Evolutionary conservation across 805 yeast species (phyloP).

Genomic region (Saccharomycopsis schoenii): DNA sequence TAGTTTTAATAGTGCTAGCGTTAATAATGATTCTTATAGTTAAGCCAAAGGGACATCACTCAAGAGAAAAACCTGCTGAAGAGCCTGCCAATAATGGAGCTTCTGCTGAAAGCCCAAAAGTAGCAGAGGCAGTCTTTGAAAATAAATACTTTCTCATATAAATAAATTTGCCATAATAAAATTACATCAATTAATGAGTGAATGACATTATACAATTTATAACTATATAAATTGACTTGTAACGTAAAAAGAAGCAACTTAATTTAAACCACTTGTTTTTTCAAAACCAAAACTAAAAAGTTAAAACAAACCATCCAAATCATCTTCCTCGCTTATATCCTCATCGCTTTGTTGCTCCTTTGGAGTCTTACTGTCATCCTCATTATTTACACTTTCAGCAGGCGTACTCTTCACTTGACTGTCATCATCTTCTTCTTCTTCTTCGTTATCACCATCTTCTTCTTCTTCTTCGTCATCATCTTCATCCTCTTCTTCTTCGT

Average conservation of each 20-base stretch:
- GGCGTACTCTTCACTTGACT: not conserved
- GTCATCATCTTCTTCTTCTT: slow-evolving; percentile 20
- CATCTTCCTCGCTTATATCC: slow-evolving; percentile 27
- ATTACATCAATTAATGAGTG: not conserved
- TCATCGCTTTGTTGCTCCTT: slow-evolving; percentile 21
- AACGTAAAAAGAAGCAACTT: not conserved
- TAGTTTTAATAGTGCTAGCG: slow-evolving; percentile 62
- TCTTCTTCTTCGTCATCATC: slow-evolving; percentile 27
- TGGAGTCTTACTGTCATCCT: slow-evolving; percentile 18
- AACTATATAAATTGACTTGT: no score
- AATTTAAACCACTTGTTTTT: not conserved
- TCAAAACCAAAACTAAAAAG: not conserved
- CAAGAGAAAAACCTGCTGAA: not conserved
- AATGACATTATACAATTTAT: no score
- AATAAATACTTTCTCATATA: not conserved
- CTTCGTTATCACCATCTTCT: slow-evolving; percentile 21
- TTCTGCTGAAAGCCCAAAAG: not conserved
- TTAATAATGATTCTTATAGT: slow-evolving; percentile 24
- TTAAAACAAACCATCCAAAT: slow-evolving; percentile 23
- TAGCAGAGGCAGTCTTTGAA: not conserved
- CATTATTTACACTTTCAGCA: slow-evolving; percentile 17
- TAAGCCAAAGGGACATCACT: slow-evolving; percentile 6
- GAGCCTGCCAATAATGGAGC: not conserved
- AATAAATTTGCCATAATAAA: not conserved
- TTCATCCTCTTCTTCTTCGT: slow-evolving; percentile 25